Evolutionary conservation across 805 yeast genomes (phyloP), one percentile per base, ranked within the genome.

Genomic region (Wickerhamomyces tratensis): DNA sequence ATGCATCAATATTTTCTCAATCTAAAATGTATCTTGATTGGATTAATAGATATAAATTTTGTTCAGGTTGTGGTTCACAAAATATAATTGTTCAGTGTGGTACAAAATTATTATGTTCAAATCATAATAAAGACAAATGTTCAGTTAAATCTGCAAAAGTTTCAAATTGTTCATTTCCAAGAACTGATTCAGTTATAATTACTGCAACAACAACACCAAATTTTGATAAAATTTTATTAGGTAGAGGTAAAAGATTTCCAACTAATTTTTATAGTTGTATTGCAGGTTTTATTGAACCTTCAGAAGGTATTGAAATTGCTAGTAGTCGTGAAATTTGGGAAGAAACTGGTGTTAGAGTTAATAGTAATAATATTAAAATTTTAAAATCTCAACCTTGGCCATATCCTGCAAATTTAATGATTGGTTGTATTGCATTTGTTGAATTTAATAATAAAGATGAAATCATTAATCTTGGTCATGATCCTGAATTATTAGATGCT

Each of bases 221-320:
- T 13, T 76, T 78, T 29, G 63, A 76, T 41, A 77, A 78, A 57
- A 67, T 86, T 13, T 71, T 91, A 31, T 65, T 91, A 13, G 95
- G 89, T 2, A 72, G 85, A 41, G 76, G 78, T 46, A 77, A 72
- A 50, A 67, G 95, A 43, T 75, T 76, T 54, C 76, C 78, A 6
- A 54, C 65, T 43, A 59, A 64, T 40, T 75, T 86, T 79, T 91
- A 82, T 62, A 74, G 91, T 14, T 82, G 95, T 55, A 76, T 94
- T 41, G 96, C 98, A 5, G 98, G 98, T 5, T 93, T 93, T 61
- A 79, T 91, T 77, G 98, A 91, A 60, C 96, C 96, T 1, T 83
- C 89, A 29, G 98, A 91, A 64, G 78, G 94, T 2, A 78, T 91
- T 20, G 98, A 91, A 61, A 81, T 77, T 39, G 93, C 96, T 11